Evolutionary conservation across 1,284 basidiomycete genomes (phyloP).

Genomic region (Meripilus lineatus): DNA sequence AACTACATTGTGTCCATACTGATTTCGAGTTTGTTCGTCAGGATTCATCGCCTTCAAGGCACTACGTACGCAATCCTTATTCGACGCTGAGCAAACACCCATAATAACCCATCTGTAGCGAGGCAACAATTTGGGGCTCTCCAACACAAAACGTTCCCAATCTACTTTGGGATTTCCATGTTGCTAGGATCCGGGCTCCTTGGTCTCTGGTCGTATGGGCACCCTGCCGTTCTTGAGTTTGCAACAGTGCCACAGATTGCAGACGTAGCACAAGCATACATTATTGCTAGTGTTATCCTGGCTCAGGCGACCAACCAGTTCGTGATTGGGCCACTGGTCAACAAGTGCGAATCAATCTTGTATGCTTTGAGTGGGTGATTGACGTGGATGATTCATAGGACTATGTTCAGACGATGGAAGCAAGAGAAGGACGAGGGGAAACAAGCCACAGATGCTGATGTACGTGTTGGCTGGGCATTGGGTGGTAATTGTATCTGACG

Average conservation of each 20-base stretch:
- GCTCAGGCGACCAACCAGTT: conserved; percentile 54
- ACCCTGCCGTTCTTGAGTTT: conserved; percentile 55
- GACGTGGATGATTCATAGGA: conserved; percentile 34
- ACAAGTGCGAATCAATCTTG: conserved; percentile 39
- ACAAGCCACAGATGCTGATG: conserved; percentile 55
- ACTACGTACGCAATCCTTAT: conserved; percentile 41
- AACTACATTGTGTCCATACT: neutral
- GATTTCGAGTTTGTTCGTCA: conserved; percentile 17
- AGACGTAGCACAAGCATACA: conserved; percentile 70
- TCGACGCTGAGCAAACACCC: neutral
- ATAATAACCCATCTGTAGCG: conserved; percentile 35
- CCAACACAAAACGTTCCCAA: conserved; percentile 70
- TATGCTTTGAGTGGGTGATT: neutral
- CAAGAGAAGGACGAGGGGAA: conserved; percentile 75
- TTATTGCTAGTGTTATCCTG: conserved; percentile 46
- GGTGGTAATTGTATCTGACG: neutral
- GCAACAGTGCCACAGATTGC: conserved; percentile 43
- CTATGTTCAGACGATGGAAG: conserved; percentile 68
- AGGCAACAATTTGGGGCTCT: conserved; percentile 73
- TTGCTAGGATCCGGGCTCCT: conserved; percentile 52
- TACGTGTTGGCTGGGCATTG: conserved; percentile 30
- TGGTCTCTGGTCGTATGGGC: conserved; percentile 57
- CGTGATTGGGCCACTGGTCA: conserved; percentile 61
- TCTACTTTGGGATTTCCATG: conserved; percentile 69
- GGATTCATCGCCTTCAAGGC: conserved; percentile 56